Evolutionary conservation across 495 filamentous ascomycete species (phyloP).

Genomic region (Monascus purpureus): DNA sequence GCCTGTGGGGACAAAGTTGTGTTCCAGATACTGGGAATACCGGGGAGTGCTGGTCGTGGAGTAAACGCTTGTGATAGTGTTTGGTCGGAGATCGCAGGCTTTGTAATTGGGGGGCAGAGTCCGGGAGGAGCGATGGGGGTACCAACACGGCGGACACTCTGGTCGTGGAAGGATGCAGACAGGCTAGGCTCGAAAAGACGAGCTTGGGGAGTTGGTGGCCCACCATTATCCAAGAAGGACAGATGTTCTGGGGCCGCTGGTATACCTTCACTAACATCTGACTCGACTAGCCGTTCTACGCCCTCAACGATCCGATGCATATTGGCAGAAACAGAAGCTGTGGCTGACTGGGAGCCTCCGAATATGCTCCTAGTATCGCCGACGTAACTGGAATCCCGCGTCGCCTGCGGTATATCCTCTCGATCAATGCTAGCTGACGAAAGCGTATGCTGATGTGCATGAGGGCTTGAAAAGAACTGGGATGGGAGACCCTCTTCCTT

Average conservation of each 20-base stretch:
- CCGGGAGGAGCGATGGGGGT: conserved; percentile 25
- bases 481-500: conserved; percentile 40
- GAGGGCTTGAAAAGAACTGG: conserved; percentile 32
- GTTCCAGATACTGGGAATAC: conserved; percentile 35
- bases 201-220: conserved; percentile 14
- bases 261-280: conserved; percentile 33
- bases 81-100: conserved; percentile 12
- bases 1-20: conserved; percentile 20
- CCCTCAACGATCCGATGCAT: conserved; percentile 52
- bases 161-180: conserved; percentile 13
- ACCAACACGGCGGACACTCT: conserved; percentile 9
- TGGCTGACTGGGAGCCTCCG: conserved; percentile 32
- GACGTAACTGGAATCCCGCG: conserved; percentile 15
- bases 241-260: conserved; percentile 16
- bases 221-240: conserved; percentile 9
- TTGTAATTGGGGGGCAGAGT: conserved; percentile 17
- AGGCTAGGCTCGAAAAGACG: conserved; percentile 11
- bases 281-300: conserved; percentile 44
- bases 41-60: conserved; percentile 19
- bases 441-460: conserved; percentile 21
- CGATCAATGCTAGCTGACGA: conserved; percentile 28
- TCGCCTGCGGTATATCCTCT: conserved; percentile 27
- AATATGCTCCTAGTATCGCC: conserved; percentile 24
- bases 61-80: conserved; percentile 23
- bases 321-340: conserved; percentile 31